Base-by-base conservation (phyloP, 768 basidiomycete genomes). In the Hericium coralloides region DNA sequence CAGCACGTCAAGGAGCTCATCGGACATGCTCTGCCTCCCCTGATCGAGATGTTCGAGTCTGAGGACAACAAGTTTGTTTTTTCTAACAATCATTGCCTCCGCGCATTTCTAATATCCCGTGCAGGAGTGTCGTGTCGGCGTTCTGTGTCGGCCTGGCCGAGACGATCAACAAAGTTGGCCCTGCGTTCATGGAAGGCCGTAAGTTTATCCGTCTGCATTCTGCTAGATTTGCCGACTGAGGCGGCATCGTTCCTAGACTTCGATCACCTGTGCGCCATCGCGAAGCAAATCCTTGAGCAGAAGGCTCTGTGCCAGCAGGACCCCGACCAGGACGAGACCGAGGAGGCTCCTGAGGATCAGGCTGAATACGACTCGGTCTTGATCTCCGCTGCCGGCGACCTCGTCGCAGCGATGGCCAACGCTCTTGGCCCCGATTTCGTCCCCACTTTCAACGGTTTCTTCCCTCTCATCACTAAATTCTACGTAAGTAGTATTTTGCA, bases 291-390 rank as follows among this genome's bases (percentile, higher is more conserved):
- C 62, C 78, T 99, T 47, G 91, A 94, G 68, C 89, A 93, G 71
- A 97, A 95, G 73, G 91, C 94, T 0, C 80, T 92, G 63, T 98
- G 95, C 74, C 97, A 99, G 70, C 89, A 94, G 69, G 93, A 95
- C 66, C 92, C 94, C 49, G 94, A 95, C 67, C 89, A 90, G 61
- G 93, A 93, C 62, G 91, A 92, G 61, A 80, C 79, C 4, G 89
- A 89, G 23, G 90, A 91, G 64, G 87, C 86, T 23, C 87, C 85
- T 8, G 90, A 92, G 68, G 91, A 92, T 60, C 87, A 89, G 65
- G 94, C 95, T 1, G 97, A 99, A 74, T 95, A 93, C 68, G 97
- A 99, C 68, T 91, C 95, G 3, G 90, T 97, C 55, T 79, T 99
- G 57, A 89, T 98, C 67, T 90, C 91, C 25, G 86, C 94, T 23